Evolutionary conservation across 139 green algal species (phyloP).

Genomic region (Nannochloris sp.): DNA sequence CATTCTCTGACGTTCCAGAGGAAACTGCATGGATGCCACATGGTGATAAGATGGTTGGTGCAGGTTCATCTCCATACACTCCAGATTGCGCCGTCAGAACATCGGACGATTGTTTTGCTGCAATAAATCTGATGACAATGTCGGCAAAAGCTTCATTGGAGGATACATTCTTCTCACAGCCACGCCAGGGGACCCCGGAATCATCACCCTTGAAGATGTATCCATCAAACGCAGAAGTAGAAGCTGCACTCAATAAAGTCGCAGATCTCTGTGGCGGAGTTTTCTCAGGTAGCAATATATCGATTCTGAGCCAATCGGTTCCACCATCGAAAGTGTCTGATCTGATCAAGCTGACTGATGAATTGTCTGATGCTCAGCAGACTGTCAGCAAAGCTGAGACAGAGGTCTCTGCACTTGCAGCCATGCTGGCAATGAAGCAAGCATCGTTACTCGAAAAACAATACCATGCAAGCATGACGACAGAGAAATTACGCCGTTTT

Average conservation of each 20-base stretch:
- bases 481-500: constrained; percentile 32
- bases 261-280: background rate
- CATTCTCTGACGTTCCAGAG: constrained; percentile 40
- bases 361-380: constrained; percentile 18
- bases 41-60: constrained; percentile 2
- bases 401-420: constrained; percentile 40
- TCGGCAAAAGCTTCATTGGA: constrained; percentile 4
- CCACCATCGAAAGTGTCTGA: constrained; percentile 26
- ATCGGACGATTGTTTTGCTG: constrained; percentile 36
- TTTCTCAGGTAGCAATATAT: constrained; percentile 11
- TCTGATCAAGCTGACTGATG: constrained; percentile 22
- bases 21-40: constrained; percentile 39
- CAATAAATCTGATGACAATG: constrained; percentile 56
- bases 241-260: constrained; percentile 3
- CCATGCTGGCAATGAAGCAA: constrained; percentile 42
- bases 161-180: background rate
- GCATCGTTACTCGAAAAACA: constrained; percentile 28
- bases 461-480: constrained; percentile 19
- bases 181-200: background rate
- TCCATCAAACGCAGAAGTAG: constrained; percentile 1
- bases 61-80: background rate
- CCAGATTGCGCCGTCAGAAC: constrained; percentile 11
- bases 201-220: background rate
- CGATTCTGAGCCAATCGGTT: constrained; percentile 8
- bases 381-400: constrained; percentile 32